Evolutionary conservation across 768 basidiomycete genomes (phyloP).

Genomic region (Boletus sp.): DNA sequence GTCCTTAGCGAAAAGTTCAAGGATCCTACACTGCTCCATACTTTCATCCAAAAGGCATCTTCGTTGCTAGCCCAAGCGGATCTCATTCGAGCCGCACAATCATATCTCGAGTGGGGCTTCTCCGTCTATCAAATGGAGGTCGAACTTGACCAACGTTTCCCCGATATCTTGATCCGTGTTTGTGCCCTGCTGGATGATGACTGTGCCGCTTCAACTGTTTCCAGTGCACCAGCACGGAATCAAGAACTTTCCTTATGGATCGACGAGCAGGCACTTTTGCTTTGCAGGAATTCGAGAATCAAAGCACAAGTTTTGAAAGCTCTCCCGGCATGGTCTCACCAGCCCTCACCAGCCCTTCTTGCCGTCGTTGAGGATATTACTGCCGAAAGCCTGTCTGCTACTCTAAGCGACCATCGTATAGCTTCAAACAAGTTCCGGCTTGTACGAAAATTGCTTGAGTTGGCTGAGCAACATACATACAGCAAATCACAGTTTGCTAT

Average conservation of each 20-base stretch:
- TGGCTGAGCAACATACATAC: slow-evolving; percentile 39
- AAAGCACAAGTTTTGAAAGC: slow-evolving; percentile 48
- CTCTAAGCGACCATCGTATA: slow-evolving; percentile 58
- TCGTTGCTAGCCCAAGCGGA: slow-evolving; percentile 66
- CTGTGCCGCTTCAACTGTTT: slow-evolving; percentile 32
- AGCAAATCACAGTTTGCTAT: slow-evolving; percentile 46
- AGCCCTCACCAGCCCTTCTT: slow-evolving; percentile 47
- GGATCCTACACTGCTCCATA: slow-evolving; percentile 58
- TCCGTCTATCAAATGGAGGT: slow-evolving; percentile 41
- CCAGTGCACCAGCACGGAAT: slow-evolving; percentile 35
- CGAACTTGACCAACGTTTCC: slow-evolving; percentile 49
- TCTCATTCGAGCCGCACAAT: slow-evolving; percentile 64
- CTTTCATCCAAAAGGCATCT: slow-evolving; percentile 63
- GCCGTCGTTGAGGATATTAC: slow-evolving; percentile 45
- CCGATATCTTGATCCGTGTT: slow-evolving; percentile 69
- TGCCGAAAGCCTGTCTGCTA: slow-evolving; percentile 44
- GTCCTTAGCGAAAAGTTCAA: slow-evolving; percentile 52
- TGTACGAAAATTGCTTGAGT: slow-evolving; percentile 59
- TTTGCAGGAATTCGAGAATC: slow-evolving; percentile 40
- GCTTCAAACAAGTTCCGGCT: slow-evolving; percentile 75
- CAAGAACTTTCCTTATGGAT: slow-evolving; percentile 59
- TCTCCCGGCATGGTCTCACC: slow-evolving; percentile 73
- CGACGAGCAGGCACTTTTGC: slow-evolving; percentile 47
- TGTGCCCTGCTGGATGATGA: slow-evolving; percentile 59
- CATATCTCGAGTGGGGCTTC: slow-evolving; percentile 77